Evolutionary conservation across 2,329 filamentous ascomycete species (phyloP).

Genomic region (Clonostachys rosea): DNA sequence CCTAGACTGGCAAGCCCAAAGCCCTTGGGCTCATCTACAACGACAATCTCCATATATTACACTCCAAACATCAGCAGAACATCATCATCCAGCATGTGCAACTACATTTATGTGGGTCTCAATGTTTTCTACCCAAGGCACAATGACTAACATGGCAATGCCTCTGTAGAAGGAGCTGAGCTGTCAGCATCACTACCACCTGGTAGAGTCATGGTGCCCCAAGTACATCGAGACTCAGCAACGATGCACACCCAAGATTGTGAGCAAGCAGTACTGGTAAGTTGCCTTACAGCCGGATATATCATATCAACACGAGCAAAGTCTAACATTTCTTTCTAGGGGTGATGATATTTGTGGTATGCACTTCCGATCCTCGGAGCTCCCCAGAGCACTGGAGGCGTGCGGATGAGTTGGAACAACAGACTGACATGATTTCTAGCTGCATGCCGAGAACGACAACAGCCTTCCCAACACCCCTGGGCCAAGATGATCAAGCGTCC

Average conservation of each 20-base stretch:
- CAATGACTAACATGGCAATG: background rate
- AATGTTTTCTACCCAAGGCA: background rate
- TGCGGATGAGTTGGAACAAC: background rate
- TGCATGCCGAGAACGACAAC: constrained; percentile 30
- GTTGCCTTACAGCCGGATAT: constrained; percentile 5
- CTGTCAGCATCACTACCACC: constrained; percentile 45
- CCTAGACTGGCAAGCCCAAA: no score
- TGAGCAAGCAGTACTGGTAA: constrained; percentile 40
- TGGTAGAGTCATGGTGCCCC: constrained; percentile 39
- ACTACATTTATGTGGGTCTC: constrained; percentile 41
- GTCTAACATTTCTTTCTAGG: constrained; percentile 13
- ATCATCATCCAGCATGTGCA: constrained; percentile 33
- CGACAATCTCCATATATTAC: no score
- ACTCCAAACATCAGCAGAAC: no score
- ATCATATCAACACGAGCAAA: constrained; percentile 1
- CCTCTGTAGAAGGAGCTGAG: constrained; percentile 40
- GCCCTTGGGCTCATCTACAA: no score
- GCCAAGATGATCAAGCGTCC: constrained; percentile 28
- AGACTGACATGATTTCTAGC: constrained; percentile 12
- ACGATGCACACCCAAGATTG: constrained; percentile 34
- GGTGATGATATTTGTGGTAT: constrained; percentile 39
- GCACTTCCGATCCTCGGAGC: constrained; percentile 9
- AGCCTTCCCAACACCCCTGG: constrained; percentile 30
- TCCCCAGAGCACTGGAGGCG: no score
- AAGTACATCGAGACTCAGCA: constrained; percentile 38